Conservation (phyloP, 805 yeast species). For the Tetrapisispora iriomotensis region DNA sequence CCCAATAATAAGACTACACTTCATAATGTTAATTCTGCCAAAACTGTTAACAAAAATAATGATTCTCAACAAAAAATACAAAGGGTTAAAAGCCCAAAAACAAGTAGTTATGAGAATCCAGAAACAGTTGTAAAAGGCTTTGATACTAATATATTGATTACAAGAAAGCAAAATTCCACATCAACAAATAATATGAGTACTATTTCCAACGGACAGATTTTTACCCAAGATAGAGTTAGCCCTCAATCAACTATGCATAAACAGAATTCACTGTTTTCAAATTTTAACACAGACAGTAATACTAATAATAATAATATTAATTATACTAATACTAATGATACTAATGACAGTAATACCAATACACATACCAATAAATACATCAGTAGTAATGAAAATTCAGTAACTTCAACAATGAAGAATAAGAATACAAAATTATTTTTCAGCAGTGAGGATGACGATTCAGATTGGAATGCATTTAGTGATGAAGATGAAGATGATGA, state of each 20-base stretch:
- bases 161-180: conserved; percentile 4
- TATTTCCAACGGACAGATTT: neutral
- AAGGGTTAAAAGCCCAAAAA: conserved; percentile 7
- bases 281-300: neutral
- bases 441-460: conserved; percentile 29
- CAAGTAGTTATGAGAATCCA: conserved; percentile 1
- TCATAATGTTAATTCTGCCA: neutral
- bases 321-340: neutral
- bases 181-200: neutral
- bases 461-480: conserved; percentile 26
- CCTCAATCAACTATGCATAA: neutral
- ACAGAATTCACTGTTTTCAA: conserved; percentile 9
- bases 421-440: conserved; percentile 18
- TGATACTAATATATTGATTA: conserved; percentile 16
- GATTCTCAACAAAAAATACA: conserved; percentile 1
- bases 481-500: conserved; percentile 16
- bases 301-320: neutral
- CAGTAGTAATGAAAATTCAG: neutral
- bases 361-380: too few relatives aligned
- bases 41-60: neutral
- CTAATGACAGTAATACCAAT: conserved; percentile 3
- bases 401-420: neutral
- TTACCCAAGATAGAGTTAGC: neutral
- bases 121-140: conserved; percentile 18
- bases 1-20: neutral